Conservation (phyloP, 352 stramenopile genomes). For the Albugo laibachii region DNA sequence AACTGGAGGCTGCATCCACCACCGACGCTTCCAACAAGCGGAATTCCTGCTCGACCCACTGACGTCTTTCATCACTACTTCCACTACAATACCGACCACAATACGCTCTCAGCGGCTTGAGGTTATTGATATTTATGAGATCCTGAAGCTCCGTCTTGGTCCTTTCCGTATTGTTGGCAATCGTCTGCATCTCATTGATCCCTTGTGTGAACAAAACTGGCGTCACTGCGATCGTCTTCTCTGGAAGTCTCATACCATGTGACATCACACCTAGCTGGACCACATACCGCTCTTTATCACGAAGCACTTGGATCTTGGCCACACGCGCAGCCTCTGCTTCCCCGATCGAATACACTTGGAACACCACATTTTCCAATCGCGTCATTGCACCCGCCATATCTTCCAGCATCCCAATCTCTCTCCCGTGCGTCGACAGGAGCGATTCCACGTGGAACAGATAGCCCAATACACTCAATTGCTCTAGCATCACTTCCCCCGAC, state of each 20-base stretch:
- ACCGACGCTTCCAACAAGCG: slow-evolving; percentile 37
- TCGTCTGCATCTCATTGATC: slow-evolving; percentile 87
- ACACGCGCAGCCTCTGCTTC: slow-evolving; percentile 44
- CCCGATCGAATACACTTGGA: slow-evolving; percentile 15
- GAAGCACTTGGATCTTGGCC: slow-evolving; percentile 66
- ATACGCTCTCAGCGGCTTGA: slow-evolving; percentile 42
- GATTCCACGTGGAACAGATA: slow-evolving; percentile 74
- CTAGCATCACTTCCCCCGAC: slow-evolving; percentile 3
- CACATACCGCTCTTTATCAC: slow-evolving; percentile 43
- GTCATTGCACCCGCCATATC: slow-evolving; percentile 48
- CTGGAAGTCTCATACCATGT: slow-evolving; percentile 31
- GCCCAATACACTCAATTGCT: slow-evolving; percentile 5
- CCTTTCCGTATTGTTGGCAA: slow-evolving; percentile 72
- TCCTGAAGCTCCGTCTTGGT: slow-evolving; percentile 67
- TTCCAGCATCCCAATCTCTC: slow-evolving; percentile 74
- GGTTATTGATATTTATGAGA: slow-evolving; percentile 65
- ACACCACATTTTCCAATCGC: neutral
- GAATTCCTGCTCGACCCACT: slow-evolving; percentile 41
- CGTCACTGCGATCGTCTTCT: slow-evolving; percentile 49
- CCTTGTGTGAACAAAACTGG: slow-evolving; percentile 78
- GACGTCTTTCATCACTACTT: slow-evolving; percentile 30
- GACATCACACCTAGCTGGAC: slow-evolving; percentile 27
- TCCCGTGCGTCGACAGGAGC: slow-evolving; percentile 72
- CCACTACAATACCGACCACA: slow-evolving; percentile 48
- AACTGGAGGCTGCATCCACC: slow-evolving; percentile 53